Percentiles rank a stretch among this genome's conserved stretches.
phyloP scores from a whole-genome alignment of 768 basidiomycete genomes.

The Tricholoma sp. region DNA sequence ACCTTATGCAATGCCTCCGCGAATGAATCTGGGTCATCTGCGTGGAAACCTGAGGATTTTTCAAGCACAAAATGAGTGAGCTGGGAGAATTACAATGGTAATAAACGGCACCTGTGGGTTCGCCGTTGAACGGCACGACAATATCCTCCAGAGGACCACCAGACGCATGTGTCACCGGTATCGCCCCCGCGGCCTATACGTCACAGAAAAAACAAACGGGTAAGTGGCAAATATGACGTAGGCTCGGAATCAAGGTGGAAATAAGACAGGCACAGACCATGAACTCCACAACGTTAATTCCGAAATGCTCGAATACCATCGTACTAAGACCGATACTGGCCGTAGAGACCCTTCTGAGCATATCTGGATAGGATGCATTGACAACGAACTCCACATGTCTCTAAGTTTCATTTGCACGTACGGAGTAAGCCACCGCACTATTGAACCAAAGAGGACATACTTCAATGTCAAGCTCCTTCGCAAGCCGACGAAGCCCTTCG shows the following conservation, averaged over 20 bases:
- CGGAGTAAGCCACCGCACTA: background rate
- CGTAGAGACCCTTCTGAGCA: constrained; percentile 65
- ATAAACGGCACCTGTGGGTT: constrained; percentile 54
- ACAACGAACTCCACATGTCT: constrained; percentile 70
- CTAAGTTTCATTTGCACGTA: constrained; percentile 31
- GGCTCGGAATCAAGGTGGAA: background rate
- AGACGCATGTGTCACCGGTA: constrained; percentile 88
- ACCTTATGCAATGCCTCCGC: constrained; percentile 61
- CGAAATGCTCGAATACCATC: constrained; percentile 98
- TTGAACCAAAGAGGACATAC: constrained; percentile 32
- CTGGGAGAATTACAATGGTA: constrained; percentile 1
- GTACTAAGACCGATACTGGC: constrained; percentile 88
- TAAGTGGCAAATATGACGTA: background rate
- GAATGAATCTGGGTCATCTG: constrained; percentile 57
- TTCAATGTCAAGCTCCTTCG: constrained; percentile 57
- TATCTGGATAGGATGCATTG: constrained; percentile 72
- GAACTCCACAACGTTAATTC: constrained; percentile 96
- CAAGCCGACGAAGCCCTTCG: constrained; percentile 49
- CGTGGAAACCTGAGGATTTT: constrained; percentile 66
- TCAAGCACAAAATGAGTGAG: background rate
- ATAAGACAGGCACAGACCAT: constrained; percentile 57
- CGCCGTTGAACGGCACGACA: constrained; percentile 69
- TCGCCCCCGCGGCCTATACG: constrained; percentile 83
- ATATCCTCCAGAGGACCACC: constrained; percentile 92
- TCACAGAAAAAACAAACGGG: background rate